phyloP scores from a whole-genome alignment of 768 basidiomycete genomes.

The Calocybe indica region DNA sequence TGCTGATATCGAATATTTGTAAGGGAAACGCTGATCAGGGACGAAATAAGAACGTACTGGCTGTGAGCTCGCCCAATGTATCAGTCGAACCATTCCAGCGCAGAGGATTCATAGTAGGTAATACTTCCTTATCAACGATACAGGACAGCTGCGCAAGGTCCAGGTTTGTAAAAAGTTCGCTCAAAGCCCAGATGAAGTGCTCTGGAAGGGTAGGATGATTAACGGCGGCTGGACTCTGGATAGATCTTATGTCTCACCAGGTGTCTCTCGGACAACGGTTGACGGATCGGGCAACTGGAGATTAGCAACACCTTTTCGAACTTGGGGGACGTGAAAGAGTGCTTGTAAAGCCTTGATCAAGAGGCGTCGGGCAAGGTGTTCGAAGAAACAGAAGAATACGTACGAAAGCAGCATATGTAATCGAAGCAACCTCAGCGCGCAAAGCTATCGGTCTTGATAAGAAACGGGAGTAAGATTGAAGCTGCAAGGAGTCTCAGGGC shows the following conservation, averaged over 20 bases:
- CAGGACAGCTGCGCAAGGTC: conserved; percentile 57
- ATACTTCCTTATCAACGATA: conserved; percentile 45
- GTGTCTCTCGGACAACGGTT: conserved; percentile 16
- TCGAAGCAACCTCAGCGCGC: conserved; percentile 45
- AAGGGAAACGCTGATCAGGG: neutral
- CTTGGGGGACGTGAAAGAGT: conserved; percentile 67
- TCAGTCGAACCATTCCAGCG: conserved; percentile 25
- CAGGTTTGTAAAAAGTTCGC: conserved; percentile 66
- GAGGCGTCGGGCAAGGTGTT: neutral
- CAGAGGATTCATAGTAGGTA: conserved; percentile 40
- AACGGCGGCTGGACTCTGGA: neutral
- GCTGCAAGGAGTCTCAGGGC: neutral
- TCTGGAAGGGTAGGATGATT: conserved; percentile 24
- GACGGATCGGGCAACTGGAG: conserved; percentile 22
- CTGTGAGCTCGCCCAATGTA: conserved; percentile 16
- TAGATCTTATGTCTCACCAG: neutral
- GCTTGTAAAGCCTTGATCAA: conserved; percentile 43
- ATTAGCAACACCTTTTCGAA: conserved; percentile 38
- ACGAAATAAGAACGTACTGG: conserved; percentile 6
- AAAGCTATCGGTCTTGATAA: conserved; percentile 60
- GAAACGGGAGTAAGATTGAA: neutral
- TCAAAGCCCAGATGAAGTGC: conserved; percentile 45
- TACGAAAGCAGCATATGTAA: conserved; percentile 59
- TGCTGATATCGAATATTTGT: conserved; percentile 25
- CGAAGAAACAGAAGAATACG: conserved; percentile 7